Conservation (phyloP, 768 basidiomycete species). For the Termitomyces sp. region DNA sequence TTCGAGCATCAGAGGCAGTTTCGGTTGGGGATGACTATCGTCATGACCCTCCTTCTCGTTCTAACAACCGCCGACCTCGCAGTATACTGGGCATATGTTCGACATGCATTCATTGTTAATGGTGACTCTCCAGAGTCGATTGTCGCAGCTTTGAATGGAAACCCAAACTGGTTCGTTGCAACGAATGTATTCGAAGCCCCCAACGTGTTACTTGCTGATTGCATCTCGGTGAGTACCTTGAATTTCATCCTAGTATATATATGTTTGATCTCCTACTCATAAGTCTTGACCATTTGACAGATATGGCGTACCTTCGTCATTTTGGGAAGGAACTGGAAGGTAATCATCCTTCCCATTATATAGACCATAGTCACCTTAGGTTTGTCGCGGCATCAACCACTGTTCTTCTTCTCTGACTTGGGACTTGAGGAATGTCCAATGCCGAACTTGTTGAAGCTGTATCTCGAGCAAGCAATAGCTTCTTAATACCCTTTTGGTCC, state of each 20-base stretch:
- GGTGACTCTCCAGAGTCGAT: conserved; percentile 2
- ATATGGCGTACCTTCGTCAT: conserved; percentile 1
- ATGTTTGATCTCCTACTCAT: background rate
- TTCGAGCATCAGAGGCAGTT: background rate
- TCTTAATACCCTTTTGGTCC: conserved; percentile 2
- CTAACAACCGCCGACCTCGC: conserved; percentile 1
- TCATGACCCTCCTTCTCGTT: background rate
- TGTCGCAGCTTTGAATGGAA: background rate
- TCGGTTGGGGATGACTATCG: background rate
- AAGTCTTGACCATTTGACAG: background rate
- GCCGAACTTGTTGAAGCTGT: background rate
- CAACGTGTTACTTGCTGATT: background rate
- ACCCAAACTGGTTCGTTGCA: conserved; percentile 1
- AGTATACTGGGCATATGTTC: conserved; percentile 6
- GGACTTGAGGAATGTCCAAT: background rate
- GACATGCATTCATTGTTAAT: background rate
- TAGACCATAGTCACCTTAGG: background rate
- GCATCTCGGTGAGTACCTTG: background rate
- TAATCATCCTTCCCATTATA: background rate
- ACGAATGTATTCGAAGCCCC: background rate
- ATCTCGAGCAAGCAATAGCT: background rate
- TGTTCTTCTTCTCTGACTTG: background rate
- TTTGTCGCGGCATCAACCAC: background rate
- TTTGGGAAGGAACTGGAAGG: background rate
- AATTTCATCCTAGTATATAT: background rate